Conservation (phyloP, 306 rosid species). For the Vicia villosa region DNA sequence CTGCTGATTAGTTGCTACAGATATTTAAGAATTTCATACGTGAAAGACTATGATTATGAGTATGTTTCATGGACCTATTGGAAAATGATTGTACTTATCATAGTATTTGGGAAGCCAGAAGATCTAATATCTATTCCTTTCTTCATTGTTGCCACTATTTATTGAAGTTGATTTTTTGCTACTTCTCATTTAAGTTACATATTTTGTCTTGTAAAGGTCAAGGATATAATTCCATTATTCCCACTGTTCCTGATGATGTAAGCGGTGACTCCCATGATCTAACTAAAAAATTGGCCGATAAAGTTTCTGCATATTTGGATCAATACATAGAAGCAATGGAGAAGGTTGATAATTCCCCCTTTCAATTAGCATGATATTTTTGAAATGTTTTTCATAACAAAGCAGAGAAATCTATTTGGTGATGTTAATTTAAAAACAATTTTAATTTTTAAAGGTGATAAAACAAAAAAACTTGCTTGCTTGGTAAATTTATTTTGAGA, state of each 20-base stretch:
- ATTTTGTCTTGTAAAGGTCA: conserved; percentile 55
- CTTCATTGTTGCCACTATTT: not conserved
- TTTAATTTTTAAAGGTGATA: too few relatives aligned
- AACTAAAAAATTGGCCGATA: conserved; percentile 62
- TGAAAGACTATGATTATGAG: not conserved
- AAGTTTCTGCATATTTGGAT: conserved; percentile 64
- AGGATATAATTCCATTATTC: conserved; percentile 78
- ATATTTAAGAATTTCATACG: conserved; percentile 18
- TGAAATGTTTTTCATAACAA: not conserved
- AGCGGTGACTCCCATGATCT: conserved; percentile 53
- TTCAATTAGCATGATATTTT: conserved; percentile 19
- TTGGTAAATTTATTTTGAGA: not conserved
- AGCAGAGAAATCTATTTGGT: not conserved
- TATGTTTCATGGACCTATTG: conserved; percentile 26
- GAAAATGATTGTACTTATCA: conserved; percentile 14
- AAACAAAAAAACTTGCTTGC: not conserved
- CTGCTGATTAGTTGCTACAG: conserved; percentile 24
- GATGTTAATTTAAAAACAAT: not conserved
- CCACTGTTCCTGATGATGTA: conserved; percentile 65
- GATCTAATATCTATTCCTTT: conserved; percentile 5
- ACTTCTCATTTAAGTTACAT: not conserved
- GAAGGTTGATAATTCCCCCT: conserved; percentile 56
- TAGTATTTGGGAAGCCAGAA: conserved; percentile 2
- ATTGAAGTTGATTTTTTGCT: not conserved
- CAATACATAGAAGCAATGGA: conserved; percentile 91